These are phyloP conservation scores for Penicillium psychrosexuale DNA, from an alignment of 2,329 filamentous ascomycete species.

Conservation along the genomic window DNA sequence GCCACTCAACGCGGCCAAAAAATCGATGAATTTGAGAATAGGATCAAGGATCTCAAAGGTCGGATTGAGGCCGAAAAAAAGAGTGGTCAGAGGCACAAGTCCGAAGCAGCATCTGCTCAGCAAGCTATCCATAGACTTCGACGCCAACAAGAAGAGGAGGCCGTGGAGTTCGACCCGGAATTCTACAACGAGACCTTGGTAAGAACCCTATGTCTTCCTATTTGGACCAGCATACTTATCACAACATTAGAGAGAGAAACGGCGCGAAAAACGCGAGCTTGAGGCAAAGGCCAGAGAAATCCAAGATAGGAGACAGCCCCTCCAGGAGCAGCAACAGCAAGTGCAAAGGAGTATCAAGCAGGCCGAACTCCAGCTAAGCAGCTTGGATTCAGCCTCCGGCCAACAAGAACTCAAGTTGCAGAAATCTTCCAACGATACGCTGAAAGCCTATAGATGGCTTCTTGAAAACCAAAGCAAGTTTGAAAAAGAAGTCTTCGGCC, in stretches of 20 bases:
- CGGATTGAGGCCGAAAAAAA: conserved; percentile 53
- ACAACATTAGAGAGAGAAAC: conserved; percentile 54
- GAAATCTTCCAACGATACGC: conserved; percentile 60
- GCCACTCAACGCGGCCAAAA: conserved; percentile 42
- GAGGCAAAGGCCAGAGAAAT: conserved; percentile 43
- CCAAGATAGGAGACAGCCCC: conserved; percentile 32
- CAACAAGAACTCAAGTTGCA: conserved; percentile 67
- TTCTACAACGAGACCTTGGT: conserved; percentile 73
- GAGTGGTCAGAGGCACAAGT: conserved; percentile 50
- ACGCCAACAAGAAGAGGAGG: conserved; percentile 59
- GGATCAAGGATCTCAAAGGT: conserved; percentile 36
- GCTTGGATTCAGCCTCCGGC: conserved; percentile 70
- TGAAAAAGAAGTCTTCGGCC: conserved; percentile 73
- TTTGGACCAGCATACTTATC: conserved; percentile 21
- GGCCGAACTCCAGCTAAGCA: conserved; percentile 52
- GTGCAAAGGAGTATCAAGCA: conserved; percentile 39
- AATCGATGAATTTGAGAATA: conserved; percentile 40
- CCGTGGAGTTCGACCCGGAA: conserved; percentile 64
- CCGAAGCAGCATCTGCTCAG: conserved; percentile 51
- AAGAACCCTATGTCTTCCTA: conserved; percentile 34
- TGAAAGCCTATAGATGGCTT: conserved; percentile 77
- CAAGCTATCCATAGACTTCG: conserved; percentile 62
- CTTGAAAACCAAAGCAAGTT: conserved; percentile 67
- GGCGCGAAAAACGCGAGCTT: conserved; percentile 37
- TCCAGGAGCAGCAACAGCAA: conserved; percentile 36